Percentiles rank a stretch among this genome's conserved stretches.
Evolutionary conservation across 495 filamentous ascomycete genomes (phyloP).

Genomic region (Trichoderma parareesei): DNA sequence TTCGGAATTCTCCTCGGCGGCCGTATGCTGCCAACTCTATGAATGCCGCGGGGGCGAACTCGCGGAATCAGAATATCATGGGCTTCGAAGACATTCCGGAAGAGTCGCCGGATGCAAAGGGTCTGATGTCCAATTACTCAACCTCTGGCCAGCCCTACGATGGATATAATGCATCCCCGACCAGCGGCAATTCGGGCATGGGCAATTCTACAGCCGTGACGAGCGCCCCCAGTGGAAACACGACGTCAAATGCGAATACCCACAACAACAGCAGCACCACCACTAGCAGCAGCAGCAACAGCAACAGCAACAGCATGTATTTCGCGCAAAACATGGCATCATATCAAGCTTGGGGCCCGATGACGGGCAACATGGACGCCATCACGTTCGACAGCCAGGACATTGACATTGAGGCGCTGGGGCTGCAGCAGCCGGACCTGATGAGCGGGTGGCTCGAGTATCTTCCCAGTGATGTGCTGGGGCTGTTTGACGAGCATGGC

Average conservation of each 20-base stretch:
- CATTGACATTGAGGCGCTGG: slow-evolving; percentile 51
- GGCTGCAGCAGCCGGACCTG: slow-evolving; percentile 30
- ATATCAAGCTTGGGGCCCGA: slow-evolving; percentile 18
- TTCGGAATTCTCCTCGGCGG: slow-evolving; percentile 28
- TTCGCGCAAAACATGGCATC: slow-evolving; percentile 14
- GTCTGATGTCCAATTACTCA: not conserved
- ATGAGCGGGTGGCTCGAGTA: slow-evolving; percentile 65
- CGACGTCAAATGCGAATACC: slow-evolving; percentile 6
- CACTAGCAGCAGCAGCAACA: too few relatives aligned
- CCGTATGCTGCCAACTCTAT: slow-evolving; percentile 10
- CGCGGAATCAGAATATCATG: slow-evolving; percentile 17
- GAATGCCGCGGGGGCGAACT: not conserved
- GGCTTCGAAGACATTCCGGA: not conserved
- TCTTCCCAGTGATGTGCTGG: slow-evolving; percentile 54
- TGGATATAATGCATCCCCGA: slow-evolving; percentile 25
- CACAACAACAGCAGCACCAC: too few relatives aligned
- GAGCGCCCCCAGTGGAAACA: not conserved
- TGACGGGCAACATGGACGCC: slow-evolving; percentile 33
- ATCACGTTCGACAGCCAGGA: slow-evolving; percentile 66
- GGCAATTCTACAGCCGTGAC: not conserved
- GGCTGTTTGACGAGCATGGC: slow-evolving; percentile 34
- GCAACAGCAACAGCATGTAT: not conserved
- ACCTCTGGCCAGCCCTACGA: slow-evolving; percentile 19
- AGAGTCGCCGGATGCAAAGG: not conserved
- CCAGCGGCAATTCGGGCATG: slow-evolving; percentile 17